Evolutionary conservation across 73 alveolate genomes (phyloP).

Genomic region (Urostyla sp.): DNA sequence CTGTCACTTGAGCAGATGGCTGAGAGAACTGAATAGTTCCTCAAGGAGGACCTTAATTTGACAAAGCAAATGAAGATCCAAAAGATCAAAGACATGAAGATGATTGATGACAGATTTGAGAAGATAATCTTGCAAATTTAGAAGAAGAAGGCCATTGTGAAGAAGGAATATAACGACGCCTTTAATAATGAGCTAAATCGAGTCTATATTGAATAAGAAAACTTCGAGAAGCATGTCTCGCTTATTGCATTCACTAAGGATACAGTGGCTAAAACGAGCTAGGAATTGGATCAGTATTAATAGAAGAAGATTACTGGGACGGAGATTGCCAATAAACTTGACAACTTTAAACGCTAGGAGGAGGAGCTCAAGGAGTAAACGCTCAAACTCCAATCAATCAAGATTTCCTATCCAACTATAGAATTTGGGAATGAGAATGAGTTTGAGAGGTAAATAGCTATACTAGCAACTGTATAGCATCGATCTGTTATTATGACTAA

Average conservation of each 20-base stretch:
- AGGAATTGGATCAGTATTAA: conserved; percentile 22
- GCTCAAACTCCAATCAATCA: conserved; percentile 43
- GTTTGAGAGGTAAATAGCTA: conserved; percentile 8
- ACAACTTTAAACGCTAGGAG: conserved; percentile 52
- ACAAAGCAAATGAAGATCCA: conserved; percentile 48
- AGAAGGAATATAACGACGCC: conserved; percentile 60
- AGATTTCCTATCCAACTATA: conserved; percentile 50
- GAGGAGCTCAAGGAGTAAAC: conserved; percentile 50
- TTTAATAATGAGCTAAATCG: conserved; percentile 40
- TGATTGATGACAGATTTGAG: conserved; percentile 55
- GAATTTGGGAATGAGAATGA: conserved; percentile 33
- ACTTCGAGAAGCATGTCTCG: conserved; percentile 57
- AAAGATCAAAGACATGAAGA: conserved; percentile 40
- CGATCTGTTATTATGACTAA: conserved; percentile 47
- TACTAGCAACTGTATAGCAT: conserved; percentile 48
- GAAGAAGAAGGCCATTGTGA: conserved; percentile 26
- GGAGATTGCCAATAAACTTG: conserved; percentile 58
- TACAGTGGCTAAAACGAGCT: conserved; percentile 8
- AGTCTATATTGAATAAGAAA: conserved; percentile 58
- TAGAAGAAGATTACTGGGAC: conserved; percentile 40
- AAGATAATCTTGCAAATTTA: conserved; percentile 37
- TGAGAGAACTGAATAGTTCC: conserved; percentile 36
- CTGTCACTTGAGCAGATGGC: conserved; percentile 12
- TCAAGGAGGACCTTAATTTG: conserved; percentile 15
- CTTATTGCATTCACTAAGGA: conserved; percentile 60